A percentile compares a stretch with the other conserved stretches of the same genome.
phyloP scores from a whole-genome alignment of 805 yeast genomes.

The Metschnikowia picachoensis region DNA sequence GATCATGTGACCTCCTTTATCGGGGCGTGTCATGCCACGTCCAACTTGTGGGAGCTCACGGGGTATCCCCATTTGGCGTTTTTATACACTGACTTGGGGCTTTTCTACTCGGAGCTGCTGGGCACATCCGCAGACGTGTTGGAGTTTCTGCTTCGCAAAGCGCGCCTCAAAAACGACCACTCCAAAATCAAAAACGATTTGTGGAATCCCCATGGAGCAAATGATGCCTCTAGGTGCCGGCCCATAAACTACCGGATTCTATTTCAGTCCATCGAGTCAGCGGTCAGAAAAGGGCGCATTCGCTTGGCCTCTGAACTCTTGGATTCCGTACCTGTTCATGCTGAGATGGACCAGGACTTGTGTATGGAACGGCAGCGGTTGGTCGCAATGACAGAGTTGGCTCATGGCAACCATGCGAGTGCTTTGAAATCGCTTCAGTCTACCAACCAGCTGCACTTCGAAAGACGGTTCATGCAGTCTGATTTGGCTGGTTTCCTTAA shows the following conservation, averaged over 20 bases:
- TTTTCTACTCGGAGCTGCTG: conserved; percentile 34
- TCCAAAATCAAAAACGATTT: background rate
- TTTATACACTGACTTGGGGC: conserved; percentile 45
- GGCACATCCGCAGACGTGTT: conserved; percentile 11
- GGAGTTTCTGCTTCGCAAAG: conserved; percentile 35
- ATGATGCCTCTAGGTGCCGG: conserved; percentile 37
- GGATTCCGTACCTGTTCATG: conserved; percentile 24
- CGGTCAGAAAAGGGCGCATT: conserved; percentile 37
- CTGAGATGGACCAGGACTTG: conserved; percentile 10
- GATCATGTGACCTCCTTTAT: conserved; percentile 42
- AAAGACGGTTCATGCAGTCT: background rate
- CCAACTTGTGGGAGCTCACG: conserved; percentile 49
- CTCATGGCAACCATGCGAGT: conserved; percentile 12
- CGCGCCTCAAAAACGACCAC: conserved; percentile 14
- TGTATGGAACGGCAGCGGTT: conserved; percentile 6
- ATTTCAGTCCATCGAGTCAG: conserved; percentile 34
- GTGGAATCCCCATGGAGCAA: background rate
- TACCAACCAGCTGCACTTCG: too few species aligned
- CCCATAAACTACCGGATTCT: conserved; percentile 38
- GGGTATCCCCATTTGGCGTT: conserved; percentile 47
- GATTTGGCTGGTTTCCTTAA: conserved; percentile 32
- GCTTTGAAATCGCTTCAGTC: background rate
- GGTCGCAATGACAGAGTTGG: conserved; percentile 6
- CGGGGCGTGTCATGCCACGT: conserved; percentile 42
- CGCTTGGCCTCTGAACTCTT: conserved; percentile 34